Evolutionary conservation across 2,329 filamentous ascomycete species (phyloP), one percentile per base, ranked within the genome.

Genomic region (Claviceps sorghi): DNA sequence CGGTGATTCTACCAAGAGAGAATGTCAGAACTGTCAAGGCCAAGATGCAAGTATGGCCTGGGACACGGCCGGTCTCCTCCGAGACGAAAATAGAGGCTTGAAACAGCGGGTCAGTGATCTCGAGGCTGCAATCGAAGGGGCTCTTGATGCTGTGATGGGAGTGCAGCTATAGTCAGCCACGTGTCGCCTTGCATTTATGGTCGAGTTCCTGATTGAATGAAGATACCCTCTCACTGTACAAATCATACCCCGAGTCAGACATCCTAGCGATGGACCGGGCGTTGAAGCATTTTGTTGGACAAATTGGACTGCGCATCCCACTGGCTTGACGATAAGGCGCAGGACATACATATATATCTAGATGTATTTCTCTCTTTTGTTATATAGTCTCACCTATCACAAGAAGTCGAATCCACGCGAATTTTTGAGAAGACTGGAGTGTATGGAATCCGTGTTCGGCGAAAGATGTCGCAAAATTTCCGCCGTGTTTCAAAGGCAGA

Each of bases 21-120:
- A 53, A n/a, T 83, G 80, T 58, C 59, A 64, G 36, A 83, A 82
- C 58, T 83, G 81, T 62, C 65, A 71, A 51, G 79, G 80, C 13
- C 73, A 75, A 58, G 75, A 78, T 50, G 71, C 76, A 13, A 79
- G 77, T 56, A 71, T 79, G 40, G 80, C 80, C 4, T 84, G 80
- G 80, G 75, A 83, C 59, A 82, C 80, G 4, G 80, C 82, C n/a
- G 72, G 74, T 50, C 56, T 82, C 47, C 65, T 84, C 54, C 70
- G 78, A 41, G 76, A 79, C 47, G 82, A 84, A 68, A 84, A 84
- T 58, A 75, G 70, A 59, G 72, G 73, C 9, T 63, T 84, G 49
- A 84, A 84, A 68, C 69, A 72, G 41, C 68, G 79, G 21, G 77
- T 84, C 3, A 71, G 73, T 19, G 70, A 78, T 57, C 64, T 84